A percentile compares a stretch with the other conserved stretches of the same genome.
phyloP scores from a whole-genome alignment of 176 grass and related monocot genomes.

The Avena sativa region DNA sequence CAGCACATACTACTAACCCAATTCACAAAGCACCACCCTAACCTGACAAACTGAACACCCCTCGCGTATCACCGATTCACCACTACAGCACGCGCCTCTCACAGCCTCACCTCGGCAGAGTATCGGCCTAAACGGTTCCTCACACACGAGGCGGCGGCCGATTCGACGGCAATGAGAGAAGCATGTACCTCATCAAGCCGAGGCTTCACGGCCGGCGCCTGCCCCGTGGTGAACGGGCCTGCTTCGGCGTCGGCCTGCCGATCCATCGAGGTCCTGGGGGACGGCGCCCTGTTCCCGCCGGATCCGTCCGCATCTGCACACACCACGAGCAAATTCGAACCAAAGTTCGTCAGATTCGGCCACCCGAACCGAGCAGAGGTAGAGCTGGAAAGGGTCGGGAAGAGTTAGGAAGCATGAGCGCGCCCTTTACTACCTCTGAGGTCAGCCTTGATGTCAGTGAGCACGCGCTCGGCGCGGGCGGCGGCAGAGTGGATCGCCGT shows the following conservation, averaged over 20 bases:
- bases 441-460: slow-evolving; percentile 93
- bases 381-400: neutral
- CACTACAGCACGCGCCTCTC: neutral
- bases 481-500: slow-evolving; percentile 87
- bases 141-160: neutral
- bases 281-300: slow-evolving; percentile 48
- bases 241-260: slow-evolving; percentile 47
- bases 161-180: slow-evolving; percentile 32
- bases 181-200: slow-evolving; percentile 42
- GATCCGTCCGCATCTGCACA: slow-evolving; percentile 63
- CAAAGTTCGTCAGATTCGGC: slow-evolving; percentile 43
- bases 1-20: slow-evolving; percentile 2
- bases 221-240: neutral
- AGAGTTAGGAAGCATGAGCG: neutral
- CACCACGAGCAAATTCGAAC: slow-evolving; percentile 32
- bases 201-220: slow-evolving; percentile 24
- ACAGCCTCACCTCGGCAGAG: neutral
- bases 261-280: slow-evolving; percentile 64
- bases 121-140: neutral
- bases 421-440: slow-evolving; percentile 58
- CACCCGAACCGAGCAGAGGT: neutral
- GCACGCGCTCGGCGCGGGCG: slow-evolving; percentile 77
- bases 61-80: neutral
- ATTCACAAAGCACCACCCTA: slow-evolving; percentile 10
- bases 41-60: slow-evolving; percentile 23